phyloP scores from a whole-genome alignment of 176 grass and related monocot genomes.

The Aegilops speltoides region DNA sequence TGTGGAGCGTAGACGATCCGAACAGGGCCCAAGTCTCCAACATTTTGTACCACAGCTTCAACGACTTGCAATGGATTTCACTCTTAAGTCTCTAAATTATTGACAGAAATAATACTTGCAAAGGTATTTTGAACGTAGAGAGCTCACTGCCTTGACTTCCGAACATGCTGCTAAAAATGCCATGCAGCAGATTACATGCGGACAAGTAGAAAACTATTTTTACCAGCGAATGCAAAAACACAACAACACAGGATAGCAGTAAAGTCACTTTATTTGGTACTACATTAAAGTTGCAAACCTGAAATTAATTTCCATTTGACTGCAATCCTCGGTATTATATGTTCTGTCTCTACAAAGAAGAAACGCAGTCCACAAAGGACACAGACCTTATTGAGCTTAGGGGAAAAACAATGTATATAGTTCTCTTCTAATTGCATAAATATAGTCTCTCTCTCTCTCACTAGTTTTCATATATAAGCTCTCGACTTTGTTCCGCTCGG shows the following conservation, averaged over 20 bases:
- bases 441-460: constrained; percentile 8
- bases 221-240: neutral
- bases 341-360: constrained; percentile 48
- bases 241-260: no score
- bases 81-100: no score
- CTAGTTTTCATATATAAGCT: constrained; percentile 46
- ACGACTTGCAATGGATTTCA: no score
- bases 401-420: constrained; percentile 57
- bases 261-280: neutral
- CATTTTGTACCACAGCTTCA: no score
- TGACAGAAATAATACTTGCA: no score
- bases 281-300: constrained; percentile 2
- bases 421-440: constrained; percentile 50
- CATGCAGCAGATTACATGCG: neutral
- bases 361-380: constrained; percentile 27
- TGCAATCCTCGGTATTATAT: constrained; percentile 38
- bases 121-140: no score
- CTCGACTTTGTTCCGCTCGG: constrained; percentile 4
- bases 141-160: no score
- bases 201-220: no score
- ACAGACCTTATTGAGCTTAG: constrained; percentile 41
- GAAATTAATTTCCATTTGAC: constrained; percentile 44
- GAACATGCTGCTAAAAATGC: neutral
- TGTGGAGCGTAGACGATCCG: no score
- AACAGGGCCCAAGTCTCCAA: no score